These are phyloP conservation scores for Avicennia marina DNA, from an alignment of 257 asterid genomes.

Conservation along the genomic window DNA sequence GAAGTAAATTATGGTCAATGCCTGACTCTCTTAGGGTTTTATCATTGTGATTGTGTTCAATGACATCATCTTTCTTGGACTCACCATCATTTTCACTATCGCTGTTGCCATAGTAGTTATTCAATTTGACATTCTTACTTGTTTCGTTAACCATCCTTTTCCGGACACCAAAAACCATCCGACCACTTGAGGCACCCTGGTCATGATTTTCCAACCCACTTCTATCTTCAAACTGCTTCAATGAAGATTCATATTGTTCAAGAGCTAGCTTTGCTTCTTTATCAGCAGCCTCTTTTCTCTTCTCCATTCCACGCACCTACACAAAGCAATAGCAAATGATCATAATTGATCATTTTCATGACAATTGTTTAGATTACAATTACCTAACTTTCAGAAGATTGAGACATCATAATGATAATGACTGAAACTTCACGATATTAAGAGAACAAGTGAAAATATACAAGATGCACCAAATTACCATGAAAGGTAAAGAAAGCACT, in stretches of 20 bases:
- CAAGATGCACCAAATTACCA: slow-evolving; percentile 47
- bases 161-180: slow-evolving; percentile 73
- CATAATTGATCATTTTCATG: neutral
- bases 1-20: slow-evolving; percentile 57
- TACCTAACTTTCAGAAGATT: neutral
- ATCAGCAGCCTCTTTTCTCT: slow-evolving; percentile 69
- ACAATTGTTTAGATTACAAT: neutral
- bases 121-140: slow-evolving; percentile 32
- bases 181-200: slow-evolving; percentile 47
- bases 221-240: slow-evolving; percentile 52
- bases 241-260: slow-evolving; percentile 63
- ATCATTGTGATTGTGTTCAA: slow-evolving; percentile 27
- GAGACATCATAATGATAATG: neutral
- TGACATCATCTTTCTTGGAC: slow-evolving; percentile 33
- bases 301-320: slow-evolving; percentile 68
- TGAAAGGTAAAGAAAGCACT: slow-evolving; percentile 86
- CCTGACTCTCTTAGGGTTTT: slow-evolving; percentile 36
- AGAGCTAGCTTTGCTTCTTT: slow-evolving; percentile 79
- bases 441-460: slow-evolving; percentile 1
- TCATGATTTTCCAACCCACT: slow-evolving; percentile 26
- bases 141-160: slow-evolving; percentile 40
- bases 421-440: neutral
- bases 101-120: slow-evolving; percentile 62
- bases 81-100: slow-evolving; percentile 65
- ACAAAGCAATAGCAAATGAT: slow-evolving; percentile 7